Evolutionary conservation across 106 monocot species (phyloP).

Genomic region (Posidonia australis): DNA sequence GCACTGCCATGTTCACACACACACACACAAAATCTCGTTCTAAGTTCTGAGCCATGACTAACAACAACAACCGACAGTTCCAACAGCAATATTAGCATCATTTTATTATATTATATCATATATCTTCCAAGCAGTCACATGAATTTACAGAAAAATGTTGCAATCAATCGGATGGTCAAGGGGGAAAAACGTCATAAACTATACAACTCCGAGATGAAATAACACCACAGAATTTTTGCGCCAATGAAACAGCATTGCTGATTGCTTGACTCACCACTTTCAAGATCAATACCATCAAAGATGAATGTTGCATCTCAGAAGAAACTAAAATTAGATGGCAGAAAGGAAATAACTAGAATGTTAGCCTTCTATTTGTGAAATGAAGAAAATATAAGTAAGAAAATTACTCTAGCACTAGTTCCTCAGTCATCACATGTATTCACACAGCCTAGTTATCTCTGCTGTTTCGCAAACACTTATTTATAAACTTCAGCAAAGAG

Average conservation of each 20-base stretch:
- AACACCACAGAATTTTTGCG: not conserved
- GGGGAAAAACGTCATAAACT: not conserved
- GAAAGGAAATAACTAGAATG: not conserved
- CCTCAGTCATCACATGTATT: not conserved
- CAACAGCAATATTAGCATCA: not conserved
- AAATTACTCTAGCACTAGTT: not conserved
- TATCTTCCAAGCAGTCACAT: not conserved
- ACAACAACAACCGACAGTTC: not conserved
- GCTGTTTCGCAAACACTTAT: slow-evolving; percentile 1
- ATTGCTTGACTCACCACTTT: too few relatives aligned
- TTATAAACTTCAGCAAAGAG: slow-evolving; percentile 78
- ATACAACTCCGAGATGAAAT: not conserved
- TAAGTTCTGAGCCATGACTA: too few relatives aligned
- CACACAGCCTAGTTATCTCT: not conserved
- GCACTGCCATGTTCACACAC: too few relatives aligned
- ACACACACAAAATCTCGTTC: too few relatives aligned
- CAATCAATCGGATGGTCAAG: not conserved
- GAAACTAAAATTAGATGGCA: too few relatives aligned
- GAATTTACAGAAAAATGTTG: not conserved
- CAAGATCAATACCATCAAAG: too few relatives aligned
- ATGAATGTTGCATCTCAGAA: too few relatives aligned
- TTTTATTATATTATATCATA: not conserved
- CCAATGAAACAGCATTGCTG: too few relatives aligned
- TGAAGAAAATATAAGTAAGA: not conserved
- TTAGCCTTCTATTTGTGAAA: not conserved